Base-by-base conservation (phyloP, 768 basidiomycete species). In the Lanmaoa pseudosensibilis region DNA sequence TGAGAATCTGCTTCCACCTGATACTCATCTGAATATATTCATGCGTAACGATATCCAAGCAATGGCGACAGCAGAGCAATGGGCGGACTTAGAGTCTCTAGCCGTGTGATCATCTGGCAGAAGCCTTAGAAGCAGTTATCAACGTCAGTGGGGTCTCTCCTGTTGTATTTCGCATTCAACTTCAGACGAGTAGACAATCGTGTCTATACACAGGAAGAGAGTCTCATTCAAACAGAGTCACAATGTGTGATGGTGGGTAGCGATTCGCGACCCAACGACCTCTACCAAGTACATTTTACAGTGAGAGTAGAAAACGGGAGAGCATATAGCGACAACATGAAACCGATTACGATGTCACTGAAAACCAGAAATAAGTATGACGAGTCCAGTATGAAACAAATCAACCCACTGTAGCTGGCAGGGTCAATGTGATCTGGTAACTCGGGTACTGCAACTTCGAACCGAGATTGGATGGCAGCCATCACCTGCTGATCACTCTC, bases 361-460 rank as follows among this genome's bases (percentile, higher is more conserved):
- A 10, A 41, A 48, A 45, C 2, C 36, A 9, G 19, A 19, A 12
- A 19, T 56, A 5, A 61, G 46, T 0, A 59, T 50, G 18, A 34
- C 21, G 0, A 21, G 8, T n/a, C 50, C 33, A 59, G 25, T 23
- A 3, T 43, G 18, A 50, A 54, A 7, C 5, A 40, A 10, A 34
- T 15, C 27, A 18, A 86, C 92, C 72, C 65, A 95, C 93, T 98
- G 81, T 98, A 98, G 62, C 87, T 94, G 37, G 94, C 88, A 41
- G 94, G 89, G 68, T 97, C 94, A 63, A 98, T 92, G 65, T 89
- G 88, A 49, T 94, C 92, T 19, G 96, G 96, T 52, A 99, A 78
- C 69, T 96, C 94, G 5, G 95, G 88, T 40, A 99, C 94, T 33
- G 93, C 94, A 32, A 99, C 96, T 71, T 98, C 96, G 78, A 99